A percentile compares a stretch with the other conserved stretches of the same genome.
These are phyloP conservation scores for Suillus variegatus DNA, from an alignment of 768 basidiomycete species.

Conservation along the genomic window DNA sequence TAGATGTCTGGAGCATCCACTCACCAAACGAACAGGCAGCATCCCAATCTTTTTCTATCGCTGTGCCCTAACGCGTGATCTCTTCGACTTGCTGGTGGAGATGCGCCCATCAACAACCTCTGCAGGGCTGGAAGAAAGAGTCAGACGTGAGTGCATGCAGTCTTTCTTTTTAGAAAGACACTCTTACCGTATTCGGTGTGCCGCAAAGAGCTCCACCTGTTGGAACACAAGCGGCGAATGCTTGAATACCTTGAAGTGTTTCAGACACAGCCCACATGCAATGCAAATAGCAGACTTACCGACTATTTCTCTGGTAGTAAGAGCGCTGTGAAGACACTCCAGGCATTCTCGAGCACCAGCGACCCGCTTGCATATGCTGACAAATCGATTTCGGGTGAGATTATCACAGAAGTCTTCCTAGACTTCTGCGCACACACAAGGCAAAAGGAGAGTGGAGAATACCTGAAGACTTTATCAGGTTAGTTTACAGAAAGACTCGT, in stretches of 20 bases:
- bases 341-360: not conserved
- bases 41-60: slow-evolving; percentile 21
- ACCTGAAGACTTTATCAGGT: slow-evolving; percentile 7
- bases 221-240: slow-evolving; percentile 7
- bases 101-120: slow-evolving; percentile 20
- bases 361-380: slow-evolving; percentile 9
- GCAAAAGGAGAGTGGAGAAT: not conserved
- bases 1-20: too few relatives aligned
- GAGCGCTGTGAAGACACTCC: not conserved
- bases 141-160: slow-evolving; percentile 18
- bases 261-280: not conserved
- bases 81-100: slow-evolving; percentile 27
- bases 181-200: not conserved
- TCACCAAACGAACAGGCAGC: slow-evolving; percentile 6
- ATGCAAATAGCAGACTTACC: not conserved
- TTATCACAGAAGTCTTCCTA: slow-evolving; percentile 22
- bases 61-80: slow-evolving; percentile 21
- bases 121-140: slow-evolving; percentile 21
- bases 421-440: slow-evolving; percentile 13
- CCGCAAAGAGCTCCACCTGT: slow-evolving; percentile 23
- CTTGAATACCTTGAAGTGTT: slow-evolving; percentile 19
- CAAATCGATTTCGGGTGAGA: slow-evolving; percentile 17
- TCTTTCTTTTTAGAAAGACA: too few relatives aligned
- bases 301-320: not conserved
- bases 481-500: too few relatives aligned